Base-by-base conservation (phyloP, 176 grass and related monocot genomes). In the Musa schizocarpa region DNA sequence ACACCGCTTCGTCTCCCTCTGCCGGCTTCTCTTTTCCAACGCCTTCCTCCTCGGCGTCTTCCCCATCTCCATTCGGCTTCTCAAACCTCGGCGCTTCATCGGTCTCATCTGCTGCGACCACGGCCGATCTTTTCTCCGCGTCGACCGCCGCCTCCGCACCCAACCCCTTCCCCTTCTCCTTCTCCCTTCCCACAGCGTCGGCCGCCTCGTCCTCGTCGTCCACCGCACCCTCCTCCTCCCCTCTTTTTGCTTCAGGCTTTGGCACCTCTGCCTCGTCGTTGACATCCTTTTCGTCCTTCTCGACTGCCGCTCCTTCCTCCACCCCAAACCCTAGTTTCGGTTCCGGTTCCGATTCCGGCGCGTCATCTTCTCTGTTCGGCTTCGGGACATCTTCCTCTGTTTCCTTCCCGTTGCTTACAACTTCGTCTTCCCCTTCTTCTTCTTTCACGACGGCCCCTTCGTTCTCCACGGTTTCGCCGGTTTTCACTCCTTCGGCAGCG, bases 341-440 rank as follows among this genome's bases (percentile, higher is more conserved):
- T 51, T 50, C 21, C 50, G 68, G 29, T 50, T 70, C 29, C 27
- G 27, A 2, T 29, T 29, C 48, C 43, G 68, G 68, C 0, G 48
- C 77, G 10, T 79, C 77, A 5, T 10, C 66, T 54, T 17, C 83
- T 21, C 68, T 84, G 80, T 90, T 88, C 64, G 87, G 83, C 78
- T 86, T 71, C 16, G 77, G 77, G 2, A 70, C 53, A 4, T 56
- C 77, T 22, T 29, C 52, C 27, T 34, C 29, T 34, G 19, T 27
- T 57, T 69, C 76, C 13, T 17, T 67, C 2, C 50, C 76, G 20
- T 10, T 78, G 50, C 58, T 79, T 48, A 53, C 65, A 16, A 19
- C 65, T 1, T 19, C 77, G 1, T 59, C 78, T 9, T 62, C 54
- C 54, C 29, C 29, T 34, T 34, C 29, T 34, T 34, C 3, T 34